phyloP scores from a whole-genome alignment of 768 basidiomycete genomes.

The Auriscalpium microsporum region DNA sequence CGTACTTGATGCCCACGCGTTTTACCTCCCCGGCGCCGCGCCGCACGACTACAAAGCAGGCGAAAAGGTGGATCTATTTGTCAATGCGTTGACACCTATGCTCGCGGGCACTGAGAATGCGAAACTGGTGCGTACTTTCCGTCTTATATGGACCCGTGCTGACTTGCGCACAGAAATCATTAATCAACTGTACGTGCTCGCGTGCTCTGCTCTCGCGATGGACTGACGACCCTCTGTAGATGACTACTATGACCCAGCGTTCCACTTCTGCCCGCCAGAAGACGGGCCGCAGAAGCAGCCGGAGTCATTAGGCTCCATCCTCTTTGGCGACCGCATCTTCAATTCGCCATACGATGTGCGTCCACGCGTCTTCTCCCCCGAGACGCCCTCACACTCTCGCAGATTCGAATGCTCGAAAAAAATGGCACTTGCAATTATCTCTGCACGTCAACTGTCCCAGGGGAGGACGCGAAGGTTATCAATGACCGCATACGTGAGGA shows the following conservation, averaged over 20 bases:
- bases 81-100: slow-evolving; percentile 89
- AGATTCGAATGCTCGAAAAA: slow-evolving; percentile 79
- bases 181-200: slow-evolving; percentile 67
- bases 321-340: slow-evolving; percentile 96
- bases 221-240: slow-evolving; percentile 35
- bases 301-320: slow-evolving; percentile 83
- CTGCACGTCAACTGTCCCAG: slow-evolving; percentile 53
- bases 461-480: slow-evolving; percentile 78
- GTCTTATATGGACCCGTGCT: neutral
- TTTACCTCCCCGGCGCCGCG: slow-evolving; percentile 90
- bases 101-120: slow-evolving; percentile 55
- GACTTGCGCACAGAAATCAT: slow-evolving; percentile 60
- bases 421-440: slow-evolving; percentile 69
- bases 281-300: slow-evolving; percentile 67
- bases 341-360: slow-evolving; percentile 81
- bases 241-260: slow-evolving; percentile 85
- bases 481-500: slow-evolving; percentile 88
- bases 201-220: neutral
- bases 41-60: slow-evolving; percentile 72
- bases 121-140: slow-evolving; percentile 52
- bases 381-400: slow-evolving; percentile 2
- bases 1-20: slow-evolving; percentile 37
- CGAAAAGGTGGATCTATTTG: slow-evolving; percentile 70
- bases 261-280: slow-evolving; percentile 79
- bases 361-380: neutral